Percentiles rank a stretch among this genome's conserved stretches.
Evolutionary conservation across 345 rosid species (phyloP).

Genomic region (Isatis tinctoria): DNA sequence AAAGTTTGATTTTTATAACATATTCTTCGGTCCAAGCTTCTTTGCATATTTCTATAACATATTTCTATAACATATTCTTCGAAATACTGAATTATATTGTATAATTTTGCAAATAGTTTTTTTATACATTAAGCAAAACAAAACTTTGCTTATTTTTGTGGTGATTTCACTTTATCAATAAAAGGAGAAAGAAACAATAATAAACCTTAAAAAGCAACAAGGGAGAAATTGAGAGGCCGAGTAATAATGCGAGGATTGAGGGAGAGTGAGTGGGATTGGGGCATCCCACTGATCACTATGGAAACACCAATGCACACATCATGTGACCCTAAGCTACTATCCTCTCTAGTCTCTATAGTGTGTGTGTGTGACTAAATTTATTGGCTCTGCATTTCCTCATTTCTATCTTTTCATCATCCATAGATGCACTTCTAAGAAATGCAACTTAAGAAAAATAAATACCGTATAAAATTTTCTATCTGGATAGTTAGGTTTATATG

Average conservation of each 20-base stretch:
- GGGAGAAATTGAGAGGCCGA: constrained; percentile 8
- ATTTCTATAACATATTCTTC: background rate
- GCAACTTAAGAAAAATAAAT: background rate
- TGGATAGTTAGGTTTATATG: background rate
- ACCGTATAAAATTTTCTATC: background rate
- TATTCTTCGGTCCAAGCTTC: background rate
- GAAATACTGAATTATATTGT: background rate
- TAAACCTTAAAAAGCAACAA: background rate
- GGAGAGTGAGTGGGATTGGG: constrained; percentile 17
- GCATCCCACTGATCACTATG: constrained; percentile 18
- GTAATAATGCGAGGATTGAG: constrained; percentile 30
- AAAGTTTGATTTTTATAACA: background rate
- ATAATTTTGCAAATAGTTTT: background rate
- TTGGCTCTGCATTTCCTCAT: background rate
- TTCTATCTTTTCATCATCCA: background rate
- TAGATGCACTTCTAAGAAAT: background rate
- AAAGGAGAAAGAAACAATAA: background rate
- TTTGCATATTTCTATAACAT: no score
- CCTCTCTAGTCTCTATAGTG: constrained; percentile 12
- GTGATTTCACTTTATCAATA: background rate
- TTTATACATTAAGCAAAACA: background rate
- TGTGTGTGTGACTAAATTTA: background rate
- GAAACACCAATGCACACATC: constrained; percentile 28
- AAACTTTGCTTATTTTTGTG: background rate
- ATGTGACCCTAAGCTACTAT: constrained; percentile 29